Evolutionary conservation across 192 early-diverging fungal species (phyloP).

Genomic region (Coemansia asiatica): DNA sequence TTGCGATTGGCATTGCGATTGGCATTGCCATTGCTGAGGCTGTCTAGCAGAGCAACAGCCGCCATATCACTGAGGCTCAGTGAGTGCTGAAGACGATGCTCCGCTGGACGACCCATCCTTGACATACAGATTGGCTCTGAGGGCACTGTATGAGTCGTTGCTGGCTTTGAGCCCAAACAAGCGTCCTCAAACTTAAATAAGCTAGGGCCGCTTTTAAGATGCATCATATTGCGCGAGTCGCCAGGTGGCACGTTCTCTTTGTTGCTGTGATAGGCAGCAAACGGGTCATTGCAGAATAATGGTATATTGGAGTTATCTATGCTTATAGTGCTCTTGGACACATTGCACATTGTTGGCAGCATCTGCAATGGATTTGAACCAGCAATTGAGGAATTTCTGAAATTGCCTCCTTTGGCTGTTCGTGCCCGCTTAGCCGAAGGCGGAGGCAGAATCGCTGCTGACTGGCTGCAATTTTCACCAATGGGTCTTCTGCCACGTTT

Average conservation of each 20-base stretch:
- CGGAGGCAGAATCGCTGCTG: not conserved
- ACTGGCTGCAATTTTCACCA: not conserved
- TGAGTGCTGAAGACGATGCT: not conserved
- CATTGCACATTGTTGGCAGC: no score
- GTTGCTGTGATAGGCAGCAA: constrained; percentile 14
- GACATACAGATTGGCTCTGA: not conserved
- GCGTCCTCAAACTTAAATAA: constrained; percentile 6
- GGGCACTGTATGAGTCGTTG: not conserved
- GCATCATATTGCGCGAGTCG: not conserved
- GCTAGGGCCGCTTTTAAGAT: not conserved
- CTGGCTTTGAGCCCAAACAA: not conserved
- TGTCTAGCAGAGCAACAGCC: constrained; percentile 49
- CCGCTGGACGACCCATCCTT: not conserved
- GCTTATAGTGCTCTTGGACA: no score
- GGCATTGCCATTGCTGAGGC: constrained; percentile 27
- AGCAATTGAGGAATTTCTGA: not conserved
- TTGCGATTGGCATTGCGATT: constrained; percentile 11
- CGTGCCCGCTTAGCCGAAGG: not conserved
- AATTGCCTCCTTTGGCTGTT: not conserved
- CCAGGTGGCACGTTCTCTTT: constrained; percentile 20
- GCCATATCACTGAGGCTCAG: constrained; percentile 45
- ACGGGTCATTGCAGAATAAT: constrained; percentile 23
- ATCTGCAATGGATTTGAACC: not conserved
- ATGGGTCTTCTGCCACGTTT: constrained; percentile 35
- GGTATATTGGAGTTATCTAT: no score